Conservation (phyloP, 2,329 filamentous ascomycete species). For the Daldinia sp. region DNA sequence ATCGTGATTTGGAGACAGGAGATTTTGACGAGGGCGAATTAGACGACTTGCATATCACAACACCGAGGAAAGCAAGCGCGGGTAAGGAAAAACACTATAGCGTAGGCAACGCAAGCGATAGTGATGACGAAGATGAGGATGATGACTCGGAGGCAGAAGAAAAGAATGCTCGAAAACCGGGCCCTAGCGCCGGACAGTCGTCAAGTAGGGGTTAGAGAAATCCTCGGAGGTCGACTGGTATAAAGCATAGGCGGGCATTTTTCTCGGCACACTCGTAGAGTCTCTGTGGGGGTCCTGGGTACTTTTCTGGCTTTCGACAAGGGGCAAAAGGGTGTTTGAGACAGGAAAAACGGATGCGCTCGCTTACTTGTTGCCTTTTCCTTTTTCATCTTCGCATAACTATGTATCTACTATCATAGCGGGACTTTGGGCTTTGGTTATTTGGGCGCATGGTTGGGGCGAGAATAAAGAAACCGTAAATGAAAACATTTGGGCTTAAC, state of each 20-base stretch:
- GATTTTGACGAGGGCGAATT: constrained; percentile 76
- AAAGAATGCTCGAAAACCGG: constrained; percentile 11
- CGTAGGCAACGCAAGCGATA: constrained; percentile 69
- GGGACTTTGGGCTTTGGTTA: constrained; percentile 8
- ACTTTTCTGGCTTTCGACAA: background rate
- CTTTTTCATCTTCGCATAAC: constrained; percentile 1
- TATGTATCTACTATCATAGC: constrained; percentile 27
- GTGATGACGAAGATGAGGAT: constrained; percentile 54
- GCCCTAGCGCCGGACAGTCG: constrained; percentile 11
- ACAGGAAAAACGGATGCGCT: constrained; percentile 15
- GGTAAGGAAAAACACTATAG: constrained; percentile 63
- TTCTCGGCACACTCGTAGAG: constrained; percentile 23
- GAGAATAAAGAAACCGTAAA: constrained; percentile 7
- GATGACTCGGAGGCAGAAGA: constrained; percentile 44
- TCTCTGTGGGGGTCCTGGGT: background rate
- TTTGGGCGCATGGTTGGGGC: background rate
- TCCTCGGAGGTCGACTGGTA: constrained; percentile 12
- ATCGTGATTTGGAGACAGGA: constrained; percentile 70
- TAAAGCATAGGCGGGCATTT: constrained; percentile 25
- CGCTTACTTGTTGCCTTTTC: constrained; percentile 2
- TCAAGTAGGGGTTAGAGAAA: constrained; percentile 30
- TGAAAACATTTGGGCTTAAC: background rate
- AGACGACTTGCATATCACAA: constrained; percentile 68
- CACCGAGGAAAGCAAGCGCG: constrained; percentile 56
- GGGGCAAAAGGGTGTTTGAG: background rate